Base-by-base conservation (phyloP, 768 basidiomycete genomes). In the Gloeostereum incarnatum region DNA sequence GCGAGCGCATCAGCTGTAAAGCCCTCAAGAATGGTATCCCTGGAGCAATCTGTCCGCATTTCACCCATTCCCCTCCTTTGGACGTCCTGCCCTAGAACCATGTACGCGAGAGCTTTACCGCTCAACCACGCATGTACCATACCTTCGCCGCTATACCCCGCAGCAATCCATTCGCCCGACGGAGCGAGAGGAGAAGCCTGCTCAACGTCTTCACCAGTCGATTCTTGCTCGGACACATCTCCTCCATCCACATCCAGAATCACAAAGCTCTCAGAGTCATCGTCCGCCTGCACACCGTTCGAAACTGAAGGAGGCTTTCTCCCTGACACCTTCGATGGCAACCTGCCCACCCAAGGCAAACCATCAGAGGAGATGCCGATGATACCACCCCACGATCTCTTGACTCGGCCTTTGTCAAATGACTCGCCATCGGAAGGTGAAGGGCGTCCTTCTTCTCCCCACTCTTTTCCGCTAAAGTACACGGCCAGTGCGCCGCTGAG, bases 81-180 rank as follows among this genome's bases (percentile, higher is more conserved):
- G 43, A 45, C 31, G 17, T 68, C 66, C 10, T 56, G 35, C 2
- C 61, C 69, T 3, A 77, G 54, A 3, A 86, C 59, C 79, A 81
- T 80, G 37, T 60, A 46, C 8, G 75, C 80, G 14, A 81, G 52
- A 6, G 73, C 76, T 39, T 67, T 65, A 3, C 74, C 71, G 40
- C 75, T 66, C 53, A 77, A 51, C 78, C 80, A 82, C 0, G 76
- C 79, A 45, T 81, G 71, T 3, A 71, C 72, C 81, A 83, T 82
- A 1, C 82, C 82, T 45, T 86, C 82, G 1, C 82, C 82, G 0
- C 69, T 65, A 50, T 78, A 85, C 3, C 80, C 82, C 9, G 77
- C 81, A 11, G 75, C 62, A 11, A 84, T 66, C 83, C 82, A 84
- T 52, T 85, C 82, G 13, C 80, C 81, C 0, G 77, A 55, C 16